Percentiles rank a stretch among this genome's conserved stretches.
phyloP scores from a whole-genome alignment of 176 grass and related monocot species.

The Typha latifolia region DNA sequence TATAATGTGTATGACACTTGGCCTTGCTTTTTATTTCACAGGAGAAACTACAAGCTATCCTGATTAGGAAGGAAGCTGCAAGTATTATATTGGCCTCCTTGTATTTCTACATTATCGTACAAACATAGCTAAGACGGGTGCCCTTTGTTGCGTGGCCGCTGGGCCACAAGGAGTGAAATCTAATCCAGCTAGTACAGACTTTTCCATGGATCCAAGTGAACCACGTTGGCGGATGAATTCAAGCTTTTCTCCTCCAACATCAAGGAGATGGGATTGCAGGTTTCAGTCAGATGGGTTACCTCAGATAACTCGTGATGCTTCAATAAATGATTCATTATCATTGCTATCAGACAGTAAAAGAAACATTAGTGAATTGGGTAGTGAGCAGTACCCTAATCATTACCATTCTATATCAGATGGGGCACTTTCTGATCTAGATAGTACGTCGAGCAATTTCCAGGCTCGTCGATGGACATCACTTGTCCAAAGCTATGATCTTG shows the following conservation, averaged over 20 bases:
- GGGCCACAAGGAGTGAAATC: constrained; percentile 97
- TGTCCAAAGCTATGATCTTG: constrained; percentile 79
- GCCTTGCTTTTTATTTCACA: too few relatives aligned
- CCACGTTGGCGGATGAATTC: constrained; percentile 83
- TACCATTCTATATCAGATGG: constrained; percentile 93
- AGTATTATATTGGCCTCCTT: background rate
- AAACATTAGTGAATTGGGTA: constrained; percentile 44
- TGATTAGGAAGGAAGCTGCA: too few relatives aligned
- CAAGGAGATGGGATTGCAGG: constrained; percentile 59
- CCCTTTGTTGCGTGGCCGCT: constrained; percentile 91
- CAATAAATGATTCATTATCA: constrained; percentile 36
- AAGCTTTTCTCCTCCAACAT: constrained; percentile 75
- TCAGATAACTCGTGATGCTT: constrained; percentile 43
- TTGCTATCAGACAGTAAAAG: constrained; percentile 52
- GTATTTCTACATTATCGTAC: constrained; percentile 19
- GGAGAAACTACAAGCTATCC: too few relatives aligned
- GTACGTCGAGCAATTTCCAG: constrained; percentile 65
- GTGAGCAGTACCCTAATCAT: constrained; percentile 63
- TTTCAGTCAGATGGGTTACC: constrained; percentile 53
- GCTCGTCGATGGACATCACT: constrained; percentile 70
- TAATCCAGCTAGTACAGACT: constrained; percentile 44
- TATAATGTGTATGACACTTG: too few relatives aligned
- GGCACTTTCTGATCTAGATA: constrained; percentile 80
- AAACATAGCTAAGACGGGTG: constrained; percentile 88
- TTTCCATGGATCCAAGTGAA: constrained; percentile 81